phyloP scores from a whole-genome alignment of 2,329 filamentous ascomycete genomes.

The Teratosphaeria epicoccoides region DNA sequence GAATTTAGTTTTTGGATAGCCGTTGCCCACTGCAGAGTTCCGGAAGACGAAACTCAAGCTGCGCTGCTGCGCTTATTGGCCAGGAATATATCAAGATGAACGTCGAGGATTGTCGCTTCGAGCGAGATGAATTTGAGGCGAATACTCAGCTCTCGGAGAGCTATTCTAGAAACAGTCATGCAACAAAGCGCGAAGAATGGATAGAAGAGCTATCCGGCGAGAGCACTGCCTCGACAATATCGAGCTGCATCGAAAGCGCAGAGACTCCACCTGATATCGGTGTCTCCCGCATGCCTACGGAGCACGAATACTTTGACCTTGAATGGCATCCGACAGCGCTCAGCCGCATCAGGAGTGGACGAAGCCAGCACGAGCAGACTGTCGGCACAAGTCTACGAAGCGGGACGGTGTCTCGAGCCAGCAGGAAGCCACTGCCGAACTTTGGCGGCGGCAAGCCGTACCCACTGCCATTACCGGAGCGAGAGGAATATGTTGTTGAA shows the following conservation, averaged over 20 bases:
- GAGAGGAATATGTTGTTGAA: slow-evolving; percentile 58
- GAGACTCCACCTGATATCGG: slow-evolving; percentile 29
- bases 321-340: slow-evolving; percentile 60
- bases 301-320: slow-evolving; percentile 44
- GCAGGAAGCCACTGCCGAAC: slow-evolving; percentile 49
- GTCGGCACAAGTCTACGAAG: slow-evolving; percentile 45
- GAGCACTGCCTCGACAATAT: too few relatives aligned
- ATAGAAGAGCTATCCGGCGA: slow-evolving; percentile 25
- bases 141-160: slow-evolving; percentile 28
- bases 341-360: slow-evolving; percentile 57
- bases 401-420: slow-evolving; percentile 39
- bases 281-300: slow-evolving; percentile 54
- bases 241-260: too few relatives aligned
- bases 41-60: neutral
- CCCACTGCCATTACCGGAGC: slow-evolving; percentile 7
- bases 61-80: neutral
- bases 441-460: slow-evolving; percentile 53
- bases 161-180: neutral
- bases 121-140: slow-evolving; percentile 46
- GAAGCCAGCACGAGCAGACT: slow-evolving; percentile 58
- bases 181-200: slow-evolving; percentile 29
- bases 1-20: neutral
- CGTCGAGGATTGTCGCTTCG: slow-evolving; percentile 45
- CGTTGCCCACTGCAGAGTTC: neutral
- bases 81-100: slow-evolving; percentile 30